Base-by-base conservation (phyloP, 805 yeast genomes). In the Zygosaccharomyces gambellarensis region DNA sequence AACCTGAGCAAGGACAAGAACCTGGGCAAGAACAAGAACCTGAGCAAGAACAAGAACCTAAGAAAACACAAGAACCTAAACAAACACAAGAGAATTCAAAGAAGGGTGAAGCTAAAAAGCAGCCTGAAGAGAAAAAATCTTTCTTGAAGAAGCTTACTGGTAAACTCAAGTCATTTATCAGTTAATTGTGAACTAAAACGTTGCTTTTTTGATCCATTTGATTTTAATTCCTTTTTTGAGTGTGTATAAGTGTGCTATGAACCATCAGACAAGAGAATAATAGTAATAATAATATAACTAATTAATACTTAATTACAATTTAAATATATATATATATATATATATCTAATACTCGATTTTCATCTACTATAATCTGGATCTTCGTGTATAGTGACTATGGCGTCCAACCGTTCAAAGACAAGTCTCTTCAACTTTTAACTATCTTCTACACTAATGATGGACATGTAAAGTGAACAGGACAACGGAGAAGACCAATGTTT, bases 91-190 rank as follows among this genome's bases (percentile, higher is more conserved):
- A 14, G 40, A 34, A 34, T 8, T 22, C 38, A 14, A 43, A 40
- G 22, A 40, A 40, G 12, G 31, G 17, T 2, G 17, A 40, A 9
- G 52, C 48, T 19, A 50, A 49, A 43, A 49, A 50, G 32, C 28
- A 25, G 9, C 28, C 28, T 14, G 44, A 55, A 45, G 52, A 51
- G 23, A 46, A 50, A 45, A 47, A 39, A 28, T 45, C 44, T 19
- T 46, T 45, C 31, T 46, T 51, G 52, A 55, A 53, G 58, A 52
- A 50, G 47, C 34, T 46, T 43, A 43, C 50, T 32, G 46, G 43
- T 44, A 52, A 49, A 50, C 41, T 48, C 50, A 53, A 50, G 47
- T 36, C 52, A 14, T 25, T 52, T 23, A 19, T 47, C 22, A 30
- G 19, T 39, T 46, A 32, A 42, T 23, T 22, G 6, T 23, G 19